Base-by-base conservation (phyloP, 257 asterid species). In the Solanum sejunctum region DNA sequence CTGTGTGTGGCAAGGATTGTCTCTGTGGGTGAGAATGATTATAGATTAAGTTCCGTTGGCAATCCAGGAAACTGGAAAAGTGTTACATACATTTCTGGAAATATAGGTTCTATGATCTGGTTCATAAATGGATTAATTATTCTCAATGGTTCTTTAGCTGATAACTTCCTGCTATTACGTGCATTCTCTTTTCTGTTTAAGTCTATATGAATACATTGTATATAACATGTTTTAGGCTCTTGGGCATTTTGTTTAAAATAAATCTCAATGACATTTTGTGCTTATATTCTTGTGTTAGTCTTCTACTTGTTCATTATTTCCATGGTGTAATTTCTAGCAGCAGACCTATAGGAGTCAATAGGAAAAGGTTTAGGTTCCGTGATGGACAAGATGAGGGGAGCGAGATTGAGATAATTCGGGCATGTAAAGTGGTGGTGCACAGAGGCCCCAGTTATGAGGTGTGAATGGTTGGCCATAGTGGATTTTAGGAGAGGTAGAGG, bases 1-100 rank as follows among this genome's bases (percentile, higher is more conserved):
- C 89, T 86, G 94, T 90, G 63, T 96, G 99, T 88, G 95, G 90
- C 84, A 91, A 88, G 90, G 96, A 95, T 91, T 95, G 99, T 93
- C 96, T 90, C 79, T 96, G 98, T 90, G 88, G 98, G 99, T 96
- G 90, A 90, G 93, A 80, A 43, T 39, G 57, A 57, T 86, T 82
- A 36, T 49, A 64, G 45, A 79, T 26, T 81, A 85, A 79, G 80
- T 80, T 84, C 63, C 23, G 36, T 66, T n/a, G 82, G 51, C 45
- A 80, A 18, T 80, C 84, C 82, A 39, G 84, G 71, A 84, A 78
- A 78, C 41, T 78, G 82, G 83, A 52, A 54, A 32, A 78, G 11
- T 78, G 83, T 52, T 52, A 10, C 49, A 17, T 78, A 16, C 60
- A 9, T 78, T 26, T 78, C 49, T 52, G 66, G 49, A 78, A 78